Base-by-base conservation (phyloP, 2,329 filamentous ascomycete genomes). In the Arthrobotrys sphaeroides region DNA sequence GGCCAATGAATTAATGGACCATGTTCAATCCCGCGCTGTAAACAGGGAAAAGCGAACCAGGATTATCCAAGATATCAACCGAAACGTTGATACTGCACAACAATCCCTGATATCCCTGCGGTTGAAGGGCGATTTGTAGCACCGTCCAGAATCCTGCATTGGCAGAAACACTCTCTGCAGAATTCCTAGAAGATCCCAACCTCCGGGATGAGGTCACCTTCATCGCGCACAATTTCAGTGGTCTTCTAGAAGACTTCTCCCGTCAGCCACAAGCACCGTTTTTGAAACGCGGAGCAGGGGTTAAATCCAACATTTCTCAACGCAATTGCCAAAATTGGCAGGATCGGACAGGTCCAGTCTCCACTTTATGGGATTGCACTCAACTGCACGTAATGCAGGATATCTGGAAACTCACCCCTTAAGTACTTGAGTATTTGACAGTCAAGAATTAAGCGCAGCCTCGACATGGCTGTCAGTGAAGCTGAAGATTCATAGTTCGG, bases 201-300 rank as follows among this genome's bases (percentile, higher is more conserved):
- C 28, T 36, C 36, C 33, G 18, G 28, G n/a, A 28, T 13, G 12
- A 24, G 36, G 16, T 59, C 26, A 40, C 12, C 6, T 31, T 5
- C 28, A 24, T 18, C 31, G n/a, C 28, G 60, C 26, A 6, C 31
- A 13, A 49, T 59, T 36, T 16, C 1, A 33, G 59, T 49, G 65
- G 28, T 57, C 59, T 73, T 73, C 68, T 65, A 73, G 68, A 73
- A 65, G 49, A 26, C 59, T 65, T 73, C 68, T 73, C 59, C 68
- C 68, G 68, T 16, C 68, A 65, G 60, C 68, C 68, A 73, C 49
- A 49, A 22, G 47, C 9, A 57, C 55, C 47, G 36, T 28, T 62
- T 47, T 59, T 73, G 68, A 73, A 73, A 73, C 68, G 26, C 12
- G 49, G 40, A 64, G 28, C 49, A 16, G 22, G 28, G 31, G 31